Evolutionary conservation across 345 rosid species (phyloP), one percentile per base, ranked within the genome.

Genomic region (Erysimum cheiranthoides): DNA sequence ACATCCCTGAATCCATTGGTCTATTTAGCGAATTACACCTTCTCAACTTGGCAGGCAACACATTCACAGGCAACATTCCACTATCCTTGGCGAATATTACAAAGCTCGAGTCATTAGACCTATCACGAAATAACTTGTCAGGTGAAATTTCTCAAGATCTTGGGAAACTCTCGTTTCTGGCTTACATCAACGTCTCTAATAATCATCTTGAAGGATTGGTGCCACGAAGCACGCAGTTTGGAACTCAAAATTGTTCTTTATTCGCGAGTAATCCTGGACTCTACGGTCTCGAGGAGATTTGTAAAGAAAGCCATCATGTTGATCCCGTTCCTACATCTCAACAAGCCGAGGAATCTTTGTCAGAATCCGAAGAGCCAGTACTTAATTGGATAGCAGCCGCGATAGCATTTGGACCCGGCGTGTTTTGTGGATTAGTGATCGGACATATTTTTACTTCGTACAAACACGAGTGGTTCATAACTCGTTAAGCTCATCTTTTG

Each of bases 121-220:
- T 50, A 50, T 50, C 56, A 1, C 31, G 14, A 9, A 50, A 50
- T 25, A 51, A 51, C 31, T 25, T 51, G 8, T 51, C 31, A 10
- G 57, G 32, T 25, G 32, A 10, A 51, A 51, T 51, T 25, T n/a
- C 57, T 25, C 57, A 2, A 12, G 57, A 8, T 27, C 32, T 51
- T 0, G 57, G 32, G 32, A 45, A 13, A 0, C 75, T 46, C 30
- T 28, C 68, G 13, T 71, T 8, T 45, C 35, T 63, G 7, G 40
- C 74, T 10, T 2, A n/a, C 28, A 61, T 61, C 21, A 72, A 60
- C 38, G 28, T 72, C 8, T 61, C 76, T 10, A 0, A 47, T 11
- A 72, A 72, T 49, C 69, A 47, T 21, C 69, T 72, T 2, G 4
- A 50, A 45, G 69, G 69, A 10, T 27, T 36, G 17, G 47, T 72